Conservation (phyloP, 2,329 filamentous ascomycete species). For the Aspergillus pseudoglaucus region DNA sequence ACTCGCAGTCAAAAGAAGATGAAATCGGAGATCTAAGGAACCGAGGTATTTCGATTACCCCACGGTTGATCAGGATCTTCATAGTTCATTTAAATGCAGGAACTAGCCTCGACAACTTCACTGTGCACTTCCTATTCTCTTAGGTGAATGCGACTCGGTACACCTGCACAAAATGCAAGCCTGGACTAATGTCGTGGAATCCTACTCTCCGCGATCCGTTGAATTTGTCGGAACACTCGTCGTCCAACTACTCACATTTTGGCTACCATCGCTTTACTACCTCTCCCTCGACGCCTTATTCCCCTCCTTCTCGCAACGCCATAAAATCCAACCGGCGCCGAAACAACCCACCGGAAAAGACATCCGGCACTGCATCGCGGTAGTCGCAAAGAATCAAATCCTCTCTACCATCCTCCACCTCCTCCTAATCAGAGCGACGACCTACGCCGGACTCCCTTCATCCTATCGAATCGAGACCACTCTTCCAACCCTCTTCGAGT, state of each 20-base stretch:
- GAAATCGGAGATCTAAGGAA: too few species aligned
- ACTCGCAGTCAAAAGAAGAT: too few species aligned
- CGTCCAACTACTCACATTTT: slow-evolving; percentile 18
- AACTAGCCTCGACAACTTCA: too few species aligned
- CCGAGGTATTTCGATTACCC: too few species aligned
- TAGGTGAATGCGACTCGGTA: too few species aligned
- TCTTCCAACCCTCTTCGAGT: slow-evolving; percentile 31
- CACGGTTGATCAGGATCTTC: too few species aligned
- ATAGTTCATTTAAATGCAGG: too few species aligned
- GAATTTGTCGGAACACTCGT: slow-evolving; percentile 22
- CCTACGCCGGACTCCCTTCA: slow-evolving; percentile 10
- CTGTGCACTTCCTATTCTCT: too few species aligned
- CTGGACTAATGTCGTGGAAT: slow-evolving; percentile 6
- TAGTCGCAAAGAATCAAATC: slow-evolving; percentile 46
- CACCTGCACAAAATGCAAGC: not conserved
- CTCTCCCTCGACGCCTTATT: slow-evolving; percentile 38
- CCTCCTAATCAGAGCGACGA: slow-evolving; percentile 12
- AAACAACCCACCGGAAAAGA: slow-evolving; percentile 45
- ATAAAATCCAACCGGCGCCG: slow-evolving; percentile 50
- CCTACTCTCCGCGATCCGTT: slow-evolving; percentile 16
- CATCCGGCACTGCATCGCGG: slow-evolving; percentile 37
- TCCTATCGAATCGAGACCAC: slow-evolving; percentile 35
- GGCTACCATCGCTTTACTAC: slow-evolving; percentile 31
- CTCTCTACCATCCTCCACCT: slow-evolving; percentile 34
- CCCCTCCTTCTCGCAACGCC: slow-evolving; percentile 45